Base-by-base conservation (phyloP, 441 rosid genomes). In the Arabidopsis lyrata region DNA sequence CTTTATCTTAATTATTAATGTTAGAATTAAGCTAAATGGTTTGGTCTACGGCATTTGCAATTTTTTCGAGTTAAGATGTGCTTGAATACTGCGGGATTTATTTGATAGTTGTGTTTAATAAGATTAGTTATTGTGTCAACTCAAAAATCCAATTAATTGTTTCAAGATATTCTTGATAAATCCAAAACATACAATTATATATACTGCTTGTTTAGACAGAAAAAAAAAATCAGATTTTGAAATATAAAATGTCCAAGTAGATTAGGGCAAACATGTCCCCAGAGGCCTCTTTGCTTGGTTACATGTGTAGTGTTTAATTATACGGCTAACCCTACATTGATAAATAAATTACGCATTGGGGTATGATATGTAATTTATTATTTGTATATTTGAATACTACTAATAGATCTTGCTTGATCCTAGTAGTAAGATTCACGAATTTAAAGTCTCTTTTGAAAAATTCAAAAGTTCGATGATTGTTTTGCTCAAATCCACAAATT, bases 301-400 rank as follows among this genome's bases (percentile, higher is more conserved):
- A 60, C 73, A 75, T 67, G 78, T 66, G 78, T 60, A 60, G 63
- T 68, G 79, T 63, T 69, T 62, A 54, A 47, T 63, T 76, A 69
- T 53, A 22, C 24, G 74, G 32, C 42, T 68, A 68, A 75, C 70
- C 70, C 70, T 75, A 69, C 65, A 75, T 54, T 63, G 62, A 44
- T 53, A 44, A 39, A 34, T 29, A 63, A 54, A 45, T 63, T 24
- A 75, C 1, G 65, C 52, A 55, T 76, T 63, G 70, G 79, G 75
- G 55, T 69, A 62, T 31, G 79, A 62, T 68, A 39, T 27, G 3
- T 34, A n/a, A 49, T 11, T 48, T 58, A 42, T 42, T 53, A 12
- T 53, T 24, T 44, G 13, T 41, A 15, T 14, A 59, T 42, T 10
- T 27, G 70, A 38, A 55, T 54, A 69, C 3, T 22, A 27, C 0